phyloP scores from a whole-genome alignment of 306 rosid genomes.

The Datisca glomerata region DNA sequence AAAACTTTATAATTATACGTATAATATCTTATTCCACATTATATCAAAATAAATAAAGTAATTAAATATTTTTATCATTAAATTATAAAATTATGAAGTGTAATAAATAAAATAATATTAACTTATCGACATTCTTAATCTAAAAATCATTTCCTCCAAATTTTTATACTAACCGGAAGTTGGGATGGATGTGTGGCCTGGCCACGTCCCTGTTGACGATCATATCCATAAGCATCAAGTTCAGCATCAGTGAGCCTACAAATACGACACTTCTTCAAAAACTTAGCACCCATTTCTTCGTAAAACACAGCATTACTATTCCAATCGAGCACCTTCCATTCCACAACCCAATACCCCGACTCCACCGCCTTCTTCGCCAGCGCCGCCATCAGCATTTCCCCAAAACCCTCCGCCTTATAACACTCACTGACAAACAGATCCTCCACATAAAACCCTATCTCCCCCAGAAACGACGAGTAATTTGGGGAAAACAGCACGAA shows the following conservation, averaged over 20 bases:
- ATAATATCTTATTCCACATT: no score
- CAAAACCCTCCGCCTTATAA: constrained; percentile 14
- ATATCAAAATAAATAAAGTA: no score
- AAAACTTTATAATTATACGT: no score
- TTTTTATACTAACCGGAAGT: no score
- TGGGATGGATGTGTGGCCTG: no score
- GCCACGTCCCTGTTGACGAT: no score
- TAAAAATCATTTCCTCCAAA: no score
- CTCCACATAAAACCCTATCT: constrained; percentile 73
- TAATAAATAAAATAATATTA: no score
- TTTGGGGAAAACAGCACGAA: constrained; percentile 76
- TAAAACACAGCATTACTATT: constrained; percentile 69
- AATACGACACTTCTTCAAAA: constrained; percentile 69
- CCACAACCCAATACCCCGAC: constrained; percentile 83
- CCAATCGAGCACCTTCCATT: constrained; percentile 89
- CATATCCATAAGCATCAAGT: no score
- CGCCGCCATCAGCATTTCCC: constrained; percentile 46
- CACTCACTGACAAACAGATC: constrained; percentile 71
- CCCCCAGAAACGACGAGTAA: constrained; percentile 43
- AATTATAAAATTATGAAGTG: no score
- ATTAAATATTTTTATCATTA: no score
- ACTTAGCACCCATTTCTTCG: constrained; percentile 65
- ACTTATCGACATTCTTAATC: no score
- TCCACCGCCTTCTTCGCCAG: constrained; percentile 82
- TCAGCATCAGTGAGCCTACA: constrained; percentile 16